Evolutionary conservation across 73 alveolate genomes (phyloP).

Genomic region (Paramecium caudatum): DNA sequence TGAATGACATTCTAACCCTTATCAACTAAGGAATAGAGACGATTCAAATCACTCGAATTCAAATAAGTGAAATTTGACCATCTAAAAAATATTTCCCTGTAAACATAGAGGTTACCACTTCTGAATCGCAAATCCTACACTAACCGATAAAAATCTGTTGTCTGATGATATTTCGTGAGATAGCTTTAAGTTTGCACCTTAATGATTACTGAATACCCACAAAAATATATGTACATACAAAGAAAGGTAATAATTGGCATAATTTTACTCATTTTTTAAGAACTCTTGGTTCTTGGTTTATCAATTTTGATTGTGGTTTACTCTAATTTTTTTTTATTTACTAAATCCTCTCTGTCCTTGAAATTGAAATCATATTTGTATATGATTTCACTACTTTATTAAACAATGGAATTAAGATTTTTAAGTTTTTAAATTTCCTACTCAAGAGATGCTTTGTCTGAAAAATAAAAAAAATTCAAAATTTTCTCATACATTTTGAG

Average conservation of each 20-base stretch:
- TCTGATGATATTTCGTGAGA: not conserved
- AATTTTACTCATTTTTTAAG: not conserved
- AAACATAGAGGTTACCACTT: conserved; percentile 28
- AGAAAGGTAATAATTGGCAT: not conserved
- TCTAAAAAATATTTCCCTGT: conserved; percentile 31
- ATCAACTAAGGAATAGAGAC: not conserved
- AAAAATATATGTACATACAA: not conserved
- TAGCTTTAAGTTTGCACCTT: not conserved
- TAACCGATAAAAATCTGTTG: conserved; percentile 53
- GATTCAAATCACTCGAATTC: not conserved
- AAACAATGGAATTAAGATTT: not conserved
- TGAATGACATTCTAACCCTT: not conserved
- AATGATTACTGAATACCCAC: not conserved
- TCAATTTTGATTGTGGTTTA: not conserved
- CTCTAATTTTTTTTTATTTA: not conserved
- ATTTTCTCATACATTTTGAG: conserved; percentile 3
- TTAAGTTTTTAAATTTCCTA: conserved; percentile 12
- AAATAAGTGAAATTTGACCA: conserved; percentile 52
- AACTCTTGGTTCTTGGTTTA: not conserved
- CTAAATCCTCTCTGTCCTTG: not conserved
- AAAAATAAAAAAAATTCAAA: not conserved
- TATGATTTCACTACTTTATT: not conserved
- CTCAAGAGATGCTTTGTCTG: not conserved
- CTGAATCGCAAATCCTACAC: conserved; percentile 44
- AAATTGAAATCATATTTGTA: conserved; percentile 13